A percentile compares a stretch with the other conserved stretches of the same genome.
These are phyloP conservation scores for Boletus sensibilis DNA, from an alignment of 768 basidiomycete species.

Conservation along the genomic window DNA sequence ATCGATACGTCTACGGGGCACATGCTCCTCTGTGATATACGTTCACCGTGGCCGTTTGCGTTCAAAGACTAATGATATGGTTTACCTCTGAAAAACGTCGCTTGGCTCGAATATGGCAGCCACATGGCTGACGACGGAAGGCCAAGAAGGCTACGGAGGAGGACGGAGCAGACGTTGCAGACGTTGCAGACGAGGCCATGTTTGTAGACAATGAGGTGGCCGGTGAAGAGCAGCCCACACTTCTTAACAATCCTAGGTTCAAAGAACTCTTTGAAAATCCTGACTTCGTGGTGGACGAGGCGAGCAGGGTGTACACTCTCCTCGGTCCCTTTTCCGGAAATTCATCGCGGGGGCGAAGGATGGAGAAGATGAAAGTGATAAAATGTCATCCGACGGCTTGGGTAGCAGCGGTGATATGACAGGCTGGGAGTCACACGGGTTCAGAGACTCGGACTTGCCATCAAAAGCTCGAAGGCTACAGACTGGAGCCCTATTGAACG, in stretches of 20 bases:
- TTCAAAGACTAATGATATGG: constrained; percentile 98
- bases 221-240: constrained; percentile 35
- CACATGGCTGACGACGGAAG: constrained; percentile 85
- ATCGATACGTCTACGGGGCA: constrained; percentile 95
- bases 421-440: too few species aligned
- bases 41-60: constrained; percentile 78
- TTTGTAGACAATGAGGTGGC: too few species aligned
- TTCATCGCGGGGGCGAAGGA: too few species aligned
- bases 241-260: constrained; percentile 89
- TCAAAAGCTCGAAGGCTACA: too few species aligned
- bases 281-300: constrained; percentile 90
- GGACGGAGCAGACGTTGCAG: too few species aligned
- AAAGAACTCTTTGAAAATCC: constrained; percentile 86
- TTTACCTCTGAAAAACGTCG: constrained; percentile 76
- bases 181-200: too few species aligned
- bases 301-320: constrained; percentile 82
- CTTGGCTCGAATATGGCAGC: constrained; percentile 87
- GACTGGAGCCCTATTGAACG: too few species aligned
- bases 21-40: constrained; percentile 91
- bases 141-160: too few species aligned
- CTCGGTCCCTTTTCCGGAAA: constrained; percentile 89
- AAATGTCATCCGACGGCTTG: too few species aligned
- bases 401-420: too few species aligned
- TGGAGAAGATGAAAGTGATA: too few species aligned
- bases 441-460: too few species aligned